Conservation (phyloP, 805 yeast genomes). For the Isabelozyma gotoi region DNA sequence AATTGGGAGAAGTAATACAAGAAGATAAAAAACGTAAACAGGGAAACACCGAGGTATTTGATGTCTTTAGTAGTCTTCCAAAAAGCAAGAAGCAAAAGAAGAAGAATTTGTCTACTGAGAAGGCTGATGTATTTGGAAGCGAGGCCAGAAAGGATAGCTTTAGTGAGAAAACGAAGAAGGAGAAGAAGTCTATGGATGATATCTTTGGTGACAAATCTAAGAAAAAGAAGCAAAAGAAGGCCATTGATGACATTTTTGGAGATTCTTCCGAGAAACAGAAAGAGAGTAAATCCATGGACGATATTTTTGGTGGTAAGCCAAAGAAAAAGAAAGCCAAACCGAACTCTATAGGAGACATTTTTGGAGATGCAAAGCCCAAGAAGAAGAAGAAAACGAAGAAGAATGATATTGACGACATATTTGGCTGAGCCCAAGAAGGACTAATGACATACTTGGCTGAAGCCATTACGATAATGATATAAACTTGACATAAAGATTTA, state of each 20-base stretch:
- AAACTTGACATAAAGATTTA: neutral
- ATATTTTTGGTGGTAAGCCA: conserved; percentile 5
- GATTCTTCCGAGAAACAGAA: too few relatives aligned
- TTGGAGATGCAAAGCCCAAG: conserved; percentile 10
- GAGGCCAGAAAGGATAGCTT: too few relatives aligned
- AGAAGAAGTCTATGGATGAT: neutral
- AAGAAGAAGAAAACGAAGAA: conserved; percentile 47
- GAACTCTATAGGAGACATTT: neutral
- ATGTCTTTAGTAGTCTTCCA: neutral
- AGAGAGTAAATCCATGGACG: neutral
- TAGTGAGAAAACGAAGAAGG: neutral
- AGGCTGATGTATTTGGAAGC: too few relatives aligned
- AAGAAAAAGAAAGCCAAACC: conserved; percentile 7
- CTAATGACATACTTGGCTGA: too few relatives aligned
- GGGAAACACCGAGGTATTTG: neutral
- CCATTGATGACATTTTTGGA: conserved; percentile 9
- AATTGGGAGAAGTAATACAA: conserved; percentile 23
- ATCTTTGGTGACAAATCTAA: neutral
- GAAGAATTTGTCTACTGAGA: too few relatives aligned
- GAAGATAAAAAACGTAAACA: conserved; percentile 14
- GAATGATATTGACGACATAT: conserved; percentile 72
- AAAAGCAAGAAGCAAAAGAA: neutral
- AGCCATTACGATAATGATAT: neutral
- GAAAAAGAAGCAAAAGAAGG: conserved; percentile 9
- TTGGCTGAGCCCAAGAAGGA: conserved; percentile 45